These are phyloP conservation scores for Zygoascus flipseniorum DNA, from an alignment of 805 yeast genomes.

Conservation along the genomic window DNA sequence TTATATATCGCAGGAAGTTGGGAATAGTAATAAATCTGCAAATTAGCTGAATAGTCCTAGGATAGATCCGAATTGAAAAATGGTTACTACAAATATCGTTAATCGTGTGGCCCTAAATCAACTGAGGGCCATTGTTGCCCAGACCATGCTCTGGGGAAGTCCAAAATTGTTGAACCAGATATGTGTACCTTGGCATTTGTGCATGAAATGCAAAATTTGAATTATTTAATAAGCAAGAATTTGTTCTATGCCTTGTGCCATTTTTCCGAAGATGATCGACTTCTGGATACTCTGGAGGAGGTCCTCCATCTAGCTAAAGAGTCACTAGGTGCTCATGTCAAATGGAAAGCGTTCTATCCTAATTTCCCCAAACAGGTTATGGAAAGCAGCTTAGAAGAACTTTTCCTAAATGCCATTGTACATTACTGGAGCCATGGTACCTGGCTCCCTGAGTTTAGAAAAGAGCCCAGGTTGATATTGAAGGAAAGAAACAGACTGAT, in stretches of 20 bases:
- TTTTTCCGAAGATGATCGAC: background rate
- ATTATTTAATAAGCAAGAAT: background rate
- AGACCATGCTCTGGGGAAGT: background rate
- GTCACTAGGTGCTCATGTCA: constrained; percentile 1
- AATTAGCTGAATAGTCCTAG: too few relatives aligned
- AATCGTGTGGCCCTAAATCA: background rate
- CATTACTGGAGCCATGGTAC: constrained; percentile 2
- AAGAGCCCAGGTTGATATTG: too few relatives aligned
- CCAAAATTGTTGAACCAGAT: background rate
- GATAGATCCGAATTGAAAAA: too few relatives aligned
- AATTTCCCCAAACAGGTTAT: constrained; percentile 8
- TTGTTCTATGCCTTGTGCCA: background rate
- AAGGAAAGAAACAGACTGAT: too few relatives aligned
- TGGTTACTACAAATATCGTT: background rate
- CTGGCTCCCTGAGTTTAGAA: background rate
- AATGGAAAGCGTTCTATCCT: constrained; percentile 1
- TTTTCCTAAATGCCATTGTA: background rate
- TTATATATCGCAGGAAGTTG: too few relatives aligned
- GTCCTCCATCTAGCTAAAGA: constrained; percentile 1
- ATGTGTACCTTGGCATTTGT: background rate
- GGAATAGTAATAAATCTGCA: too few relatives aligned
- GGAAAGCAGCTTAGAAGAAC: constrained; percentile 3
- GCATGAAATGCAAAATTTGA: background rate
- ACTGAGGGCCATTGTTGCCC: background rate
- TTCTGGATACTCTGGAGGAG: background rate